phyloP scores from a whole-genome alignment of 495 filamentous ascomycete species.

The Talaromyces borbonicus region DNA sequence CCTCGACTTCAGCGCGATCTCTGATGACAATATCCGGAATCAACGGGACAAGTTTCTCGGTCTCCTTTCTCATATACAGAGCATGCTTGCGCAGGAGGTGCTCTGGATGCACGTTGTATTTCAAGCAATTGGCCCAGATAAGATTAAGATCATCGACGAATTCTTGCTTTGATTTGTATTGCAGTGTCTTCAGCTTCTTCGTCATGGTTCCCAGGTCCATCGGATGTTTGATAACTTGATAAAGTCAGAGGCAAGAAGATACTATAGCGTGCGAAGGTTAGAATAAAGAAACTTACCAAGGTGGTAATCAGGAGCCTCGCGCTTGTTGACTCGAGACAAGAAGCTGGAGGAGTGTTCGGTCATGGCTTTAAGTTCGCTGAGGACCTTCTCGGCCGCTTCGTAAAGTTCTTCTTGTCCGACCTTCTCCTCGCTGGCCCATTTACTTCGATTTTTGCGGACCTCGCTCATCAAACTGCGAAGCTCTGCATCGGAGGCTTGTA shows the following conservation, averaged over 20 bases:
- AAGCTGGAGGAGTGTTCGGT: slow-evolving; percentile 95
- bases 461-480: slow-evolving; percentile 89
- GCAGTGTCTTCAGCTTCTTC: slow-evolving; percentile 83
- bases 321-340: slow-evolving; percentile 83
- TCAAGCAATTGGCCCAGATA: slow-evolving; percentile 94
- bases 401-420: slow-evolving; percentile 97
- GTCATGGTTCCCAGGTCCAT: slow-evolving; percentile 99
- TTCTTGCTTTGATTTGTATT: slow-evolving; percentile 89
- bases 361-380: slow-evolving; percentile 91
- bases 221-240: slow-evolving; percentile 81
- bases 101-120: slow-evolving; percentile 82
- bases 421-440: slow-evolving; percentile 97
- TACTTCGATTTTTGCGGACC: slow-evolving; percentile 92
- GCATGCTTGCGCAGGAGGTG: slow-evolving; percentile 90
- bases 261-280: slow-evolving; percentile 4
- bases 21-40: slow-evolving; percentile 88
- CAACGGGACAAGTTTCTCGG: slow-evolving; percentile 86
- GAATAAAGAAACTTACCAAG: slow-evolving; percentile 47
- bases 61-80: slow-evolving; percentile 91
- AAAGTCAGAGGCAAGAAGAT: not conserved
- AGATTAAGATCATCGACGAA: slow-evolving; percentile 88
- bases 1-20: slow-evolving; percentile 90
- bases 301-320: slow-evolving; percentile 94
- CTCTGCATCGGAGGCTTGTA: slow-evolving; percentile 85
- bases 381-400: slow-evolving; percentile 89